These are phyloP conservation scores for Besnoitia besnoiti DNA, from an alignment of 169 alveolate genomes.

Conservation along the genomic window DNA sequence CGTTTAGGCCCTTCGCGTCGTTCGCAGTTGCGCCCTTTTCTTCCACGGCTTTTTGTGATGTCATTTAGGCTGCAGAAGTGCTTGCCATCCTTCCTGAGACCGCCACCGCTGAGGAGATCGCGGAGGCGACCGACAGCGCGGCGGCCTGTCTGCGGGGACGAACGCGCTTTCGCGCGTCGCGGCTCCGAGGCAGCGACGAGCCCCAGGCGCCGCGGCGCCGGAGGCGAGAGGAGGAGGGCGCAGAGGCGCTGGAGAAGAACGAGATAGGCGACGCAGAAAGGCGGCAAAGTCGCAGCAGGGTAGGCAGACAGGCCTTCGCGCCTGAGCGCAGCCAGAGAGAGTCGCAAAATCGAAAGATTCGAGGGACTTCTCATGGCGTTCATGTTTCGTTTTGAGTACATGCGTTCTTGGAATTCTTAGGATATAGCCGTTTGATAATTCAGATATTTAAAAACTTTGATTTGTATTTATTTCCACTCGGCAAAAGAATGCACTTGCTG, in stretches of 20 bases:
- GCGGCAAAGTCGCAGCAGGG: not conserved
- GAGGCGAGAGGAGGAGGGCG: not conserved
- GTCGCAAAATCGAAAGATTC: too few relatives aligned
- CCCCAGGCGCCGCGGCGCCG: not conserved
- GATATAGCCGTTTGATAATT: too few relatives aligned
- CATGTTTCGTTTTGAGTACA: too few relatives aligned
- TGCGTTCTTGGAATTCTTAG: too few relatives aligned
- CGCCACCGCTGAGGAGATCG: not conserved
- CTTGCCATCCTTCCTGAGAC: not conserved
- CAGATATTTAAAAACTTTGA: too few relatives aligned
- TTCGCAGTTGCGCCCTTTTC: too few relatives aligned
- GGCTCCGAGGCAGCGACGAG: not conserved
- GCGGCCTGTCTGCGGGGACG: not conserved
- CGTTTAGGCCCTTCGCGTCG: too few relatives aligned
- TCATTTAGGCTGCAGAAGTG: conserved; percentile 5
- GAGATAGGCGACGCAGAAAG: not conserved
- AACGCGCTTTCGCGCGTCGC: not conserved
- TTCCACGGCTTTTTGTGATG: not conserved
- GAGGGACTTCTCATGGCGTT: too few relatives aligned
- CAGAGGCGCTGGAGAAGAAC: not conserved
- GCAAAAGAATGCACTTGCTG: too few relatives aligned
- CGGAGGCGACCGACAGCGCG: not conserved
- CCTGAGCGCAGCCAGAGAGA: too few relatives aligned
- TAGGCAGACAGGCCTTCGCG: not conserved
- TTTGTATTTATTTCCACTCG: too few relatives aligned